Percentiles rank a stretch among this genome's conserved stretches.
Conservation (phyloP, 2,329 filamentous ascomycete species). For the Aureobasidium sp. region DNA sequence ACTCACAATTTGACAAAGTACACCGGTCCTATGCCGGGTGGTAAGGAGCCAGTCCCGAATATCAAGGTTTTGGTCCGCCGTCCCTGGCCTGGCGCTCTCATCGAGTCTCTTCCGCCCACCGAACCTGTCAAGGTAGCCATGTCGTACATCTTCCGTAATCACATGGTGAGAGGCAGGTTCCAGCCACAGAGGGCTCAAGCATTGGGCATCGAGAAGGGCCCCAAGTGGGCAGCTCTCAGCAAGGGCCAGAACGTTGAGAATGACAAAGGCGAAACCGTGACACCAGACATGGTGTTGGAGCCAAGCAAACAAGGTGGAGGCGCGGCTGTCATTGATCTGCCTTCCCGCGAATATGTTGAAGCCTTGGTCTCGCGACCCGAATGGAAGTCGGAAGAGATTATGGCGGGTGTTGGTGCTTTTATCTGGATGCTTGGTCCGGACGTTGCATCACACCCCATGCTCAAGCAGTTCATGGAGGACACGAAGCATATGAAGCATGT, state of each 20-base stretch:
- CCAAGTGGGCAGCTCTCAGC: constrained; percentile 52
- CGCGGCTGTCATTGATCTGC: constrained; percentile 72
- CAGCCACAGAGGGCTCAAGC: constrained; percentile 53
- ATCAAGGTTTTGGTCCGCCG: constrained; percentile 63
- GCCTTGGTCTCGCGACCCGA: constrained; percentile 62
- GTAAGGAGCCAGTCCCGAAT: constrained; percentile 42
- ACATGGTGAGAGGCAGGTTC: constrained; percentile 74
- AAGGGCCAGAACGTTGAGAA: constrained; percentile 55
- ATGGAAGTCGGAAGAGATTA: constrained; percentile 56
- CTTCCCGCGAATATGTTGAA: constrained; percentile 60
- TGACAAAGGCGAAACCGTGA: constrained; percentile 59
- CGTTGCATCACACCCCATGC: constrained; percentile 51
- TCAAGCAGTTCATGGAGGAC: constrained; percentile 61
- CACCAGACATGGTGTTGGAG: constrained; percentile 78
- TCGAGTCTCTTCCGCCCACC: constrained; percentile 59
- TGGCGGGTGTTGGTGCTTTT: constrained; percentile 57
- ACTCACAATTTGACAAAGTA: constrained; percentile 62
- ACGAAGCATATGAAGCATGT: constrained; percentile 59
- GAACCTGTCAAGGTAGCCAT: constrained; percentile 58
- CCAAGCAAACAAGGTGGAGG: constrained; percentile 58
- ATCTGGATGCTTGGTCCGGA: constrained; percentile 74
- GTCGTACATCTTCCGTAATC: constrained; percentile 77
- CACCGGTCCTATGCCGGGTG: constrained; percentile 54
- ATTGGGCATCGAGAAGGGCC: constrained; percentile 54
- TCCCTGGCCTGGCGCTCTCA: constrained; percentile 65